phyloP scores from a whole-genome alignment of 148 eudicot species.

The Camellia lanceoleosa region DNA sequence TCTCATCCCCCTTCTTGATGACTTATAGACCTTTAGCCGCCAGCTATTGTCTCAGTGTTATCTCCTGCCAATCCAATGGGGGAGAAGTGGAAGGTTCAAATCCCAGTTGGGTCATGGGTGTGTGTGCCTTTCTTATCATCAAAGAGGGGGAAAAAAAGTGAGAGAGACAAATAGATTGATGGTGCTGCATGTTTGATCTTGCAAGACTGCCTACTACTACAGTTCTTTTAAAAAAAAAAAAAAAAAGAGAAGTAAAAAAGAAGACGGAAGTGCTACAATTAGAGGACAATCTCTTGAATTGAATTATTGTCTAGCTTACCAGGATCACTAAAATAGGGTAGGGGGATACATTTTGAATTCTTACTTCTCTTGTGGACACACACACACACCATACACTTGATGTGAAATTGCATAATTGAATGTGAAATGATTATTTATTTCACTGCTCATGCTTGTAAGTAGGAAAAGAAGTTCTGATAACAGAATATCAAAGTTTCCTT shows the following conservation, averaged over 20 bases:
- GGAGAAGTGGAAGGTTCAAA: not conserved
- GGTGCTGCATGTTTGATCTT: not conserved
- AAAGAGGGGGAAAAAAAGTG: not conserved
- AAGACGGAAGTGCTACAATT: not conserved
- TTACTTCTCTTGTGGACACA: conserved; percentile 6
- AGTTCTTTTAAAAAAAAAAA: not conserved
- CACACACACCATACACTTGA: not conserved
- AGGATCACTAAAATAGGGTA: not conserved
- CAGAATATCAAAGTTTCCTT: not conserved
- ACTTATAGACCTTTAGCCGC: not conserved
- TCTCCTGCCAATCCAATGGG: not conserved
- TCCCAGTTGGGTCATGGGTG: not conserved
- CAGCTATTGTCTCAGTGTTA: not conserved
- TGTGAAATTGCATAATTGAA: not conserved
- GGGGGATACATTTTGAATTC: not conserved
- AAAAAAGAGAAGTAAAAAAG: too few species aligned
- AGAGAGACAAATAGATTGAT: not conserved
- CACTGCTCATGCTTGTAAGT: not conserved
- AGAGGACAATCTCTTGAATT: not conserved
- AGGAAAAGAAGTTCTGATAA: not conserved
- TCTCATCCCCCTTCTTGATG: not conserved
- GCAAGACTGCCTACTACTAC: not conserved
- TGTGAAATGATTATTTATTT: not conserved
- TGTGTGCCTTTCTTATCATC: conserved; percentile 1
- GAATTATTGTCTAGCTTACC: not conserved